These are phyloP conservation scores for Crithidia mellificae DNA, from an alignment of 208 protist genomes.

Conservation along the genomic window DNA sequence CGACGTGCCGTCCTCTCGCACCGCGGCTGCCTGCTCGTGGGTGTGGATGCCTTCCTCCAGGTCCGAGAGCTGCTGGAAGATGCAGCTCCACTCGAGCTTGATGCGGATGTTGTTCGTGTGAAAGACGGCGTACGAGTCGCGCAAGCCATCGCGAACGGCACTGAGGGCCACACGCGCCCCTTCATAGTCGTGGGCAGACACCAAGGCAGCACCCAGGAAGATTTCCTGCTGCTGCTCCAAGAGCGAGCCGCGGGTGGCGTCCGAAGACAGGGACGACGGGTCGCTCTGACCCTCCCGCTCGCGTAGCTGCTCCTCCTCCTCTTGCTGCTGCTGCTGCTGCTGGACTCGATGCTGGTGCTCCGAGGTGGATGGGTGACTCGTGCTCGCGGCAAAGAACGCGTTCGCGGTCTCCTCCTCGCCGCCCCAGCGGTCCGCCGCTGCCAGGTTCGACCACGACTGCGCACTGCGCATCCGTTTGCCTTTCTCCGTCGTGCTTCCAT, in stretches of 20 bases:
- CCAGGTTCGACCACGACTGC: conserved; percentile 9
- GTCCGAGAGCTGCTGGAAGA: conserved; percentile 86
- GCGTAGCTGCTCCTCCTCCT: no score
- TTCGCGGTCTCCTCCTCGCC: background rate
- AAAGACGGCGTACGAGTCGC: conserved; percentile 72
- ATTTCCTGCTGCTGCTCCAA: conserved; percentile 60
- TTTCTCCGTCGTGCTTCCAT: background rate
- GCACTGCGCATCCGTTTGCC: background rate
- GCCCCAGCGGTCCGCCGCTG: background rate
- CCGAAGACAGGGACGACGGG: background rate
- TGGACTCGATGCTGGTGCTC: no score
- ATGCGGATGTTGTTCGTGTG: conserved; percentile 71
- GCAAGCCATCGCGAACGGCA: conserved; percentile 48
- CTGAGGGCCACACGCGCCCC: conserved; percentile 58
- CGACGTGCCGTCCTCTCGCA: conserved; percentile 19
- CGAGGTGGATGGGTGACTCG: background rate
- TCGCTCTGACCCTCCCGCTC: background rate
- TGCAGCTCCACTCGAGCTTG: conserved; percentile 72
- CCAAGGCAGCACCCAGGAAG: conserved; percentile 62
- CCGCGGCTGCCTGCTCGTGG: conserved; percentile 47
- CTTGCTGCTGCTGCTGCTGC: no score
- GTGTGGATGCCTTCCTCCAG: conserved; percentile 83
- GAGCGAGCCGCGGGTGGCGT: conserved; percentile 18
- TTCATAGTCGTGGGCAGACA: conserved; percentile 56
- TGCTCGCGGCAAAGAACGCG: background rate